Percentiles rank a stretch among this genome's conserved stretches.
Conservation (phyloP, 2,329 filamentous ascomycete genomes). For the Thielaviopsis musarum region DNA sequence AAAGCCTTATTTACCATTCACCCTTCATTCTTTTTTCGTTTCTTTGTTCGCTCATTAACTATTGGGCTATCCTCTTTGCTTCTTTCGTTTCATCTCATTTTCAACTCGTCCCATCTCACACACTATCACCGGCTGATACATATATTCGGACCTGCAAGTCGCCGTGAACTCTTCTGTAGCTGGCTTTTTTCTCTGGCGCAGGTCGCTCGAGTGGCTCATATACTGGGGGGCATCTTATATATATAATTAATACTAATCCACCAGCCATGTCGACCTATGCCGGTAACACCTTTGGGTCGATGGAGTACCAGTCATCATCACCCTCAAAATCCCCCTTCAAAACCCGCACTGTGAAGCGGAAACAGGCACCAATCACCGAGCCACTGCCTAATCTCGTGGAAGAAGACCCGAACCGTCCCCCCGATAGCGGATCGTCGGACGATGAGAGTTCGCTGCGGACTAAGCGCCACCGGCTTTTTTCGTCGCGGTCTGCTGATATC, state of each 20-base stretch:
- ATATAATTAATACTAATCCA: not conserved
- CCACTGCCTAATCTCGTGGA: not conserved
- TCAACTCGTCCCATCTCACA: no score
- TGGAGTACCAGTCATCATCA: not conserved
- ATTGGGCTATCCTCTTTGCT: no score
- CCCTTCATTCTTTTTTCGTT: no score
- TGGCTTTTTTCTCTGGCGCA: no score
- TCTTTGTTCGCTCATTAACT: no score
- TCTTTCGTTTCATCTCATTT: no score
- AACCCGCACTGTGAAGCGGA: not conserved
- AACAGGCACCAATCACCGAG: not conserved
- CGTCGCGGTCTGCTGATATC: not conserved
- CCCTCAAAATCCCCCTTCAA: not conserved
- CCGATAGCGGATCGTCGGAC: not conserved
- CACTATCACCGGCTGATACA: no score
- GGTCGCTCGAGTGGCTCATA: no score
- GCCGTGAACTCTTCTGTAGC: no score
- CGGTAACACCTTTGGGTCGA: not conserved
- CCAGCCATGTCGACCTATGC: not conserved
- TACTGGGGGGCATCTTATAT: not conserved
- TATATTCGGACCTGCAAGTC: no score
- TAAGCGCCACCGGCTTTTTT: not conserved
- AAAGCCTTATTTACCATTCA: no score
- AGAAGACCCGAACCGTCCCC: not conserved
- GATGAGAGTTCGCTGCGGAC: not conserved